Conservation (phyloP, 2,329 filamentous ascomycete genomes). For the Diaporthe ilicicola region DNA sequence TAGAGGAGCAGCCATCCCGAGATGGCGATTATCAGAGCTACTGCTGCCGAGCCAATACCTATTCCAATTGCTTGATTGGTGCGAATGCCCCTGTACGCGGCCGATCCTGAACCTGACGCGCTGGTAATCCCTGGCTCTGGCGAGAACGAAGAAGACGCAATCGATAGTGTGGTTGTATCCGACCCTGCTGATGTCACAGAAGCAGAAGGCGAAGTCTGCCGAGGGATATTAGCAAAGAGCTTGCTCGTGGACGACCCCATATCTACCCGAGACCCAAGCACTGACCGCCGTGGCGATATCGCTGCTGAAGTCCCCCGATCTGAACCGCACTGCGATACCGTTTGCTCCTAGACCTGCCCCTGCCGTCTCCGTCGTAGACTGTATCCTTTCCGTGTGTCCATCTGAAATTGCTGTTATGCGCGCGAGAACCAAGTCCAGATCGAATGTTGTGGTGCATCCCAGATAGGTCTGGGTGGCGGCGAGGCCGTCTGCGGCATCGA, state of each 20-base stretch:
- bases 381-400: conserved; percentile 28
- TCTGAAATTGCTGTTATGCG: conserved; percentile 36
- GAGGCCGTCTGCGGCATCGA: background rate
- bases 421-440: conserved; percentile 30
- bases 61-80: conserved; percentile 39
- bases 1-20: conserved; percentile 36
- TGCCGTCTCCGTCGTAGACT: background rate
- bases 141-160: conserved; percentile 8
- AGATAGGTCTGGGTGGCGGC: conserved; percentile 15
- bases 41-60: conserved; percentile 38
- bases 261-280: background rate
- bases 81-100: conserved; percentile 33
- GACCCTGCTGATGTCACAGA: background rate
- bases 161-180: background rate
- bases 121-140: background rate
- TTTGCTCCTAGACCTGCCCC: conserved; percentile 26
- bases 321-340: conserved; percentile 26
- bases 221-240: background rate
- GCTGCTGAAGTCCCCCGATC: conserved; percentile 28
- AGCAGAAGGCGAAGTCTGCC: background rate
- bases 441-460: conserved; percentile 39
- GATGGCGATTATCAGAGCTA: conserved; percentile 34
- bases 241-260: background rate
- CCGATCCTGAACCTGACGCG: background rate
- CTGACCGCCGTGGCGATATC: conserved; percentile 20